Base-by-base conservation (phyloP, 1,284 basidiomycete genomes). In the Leccinum solheimii region DNA sequence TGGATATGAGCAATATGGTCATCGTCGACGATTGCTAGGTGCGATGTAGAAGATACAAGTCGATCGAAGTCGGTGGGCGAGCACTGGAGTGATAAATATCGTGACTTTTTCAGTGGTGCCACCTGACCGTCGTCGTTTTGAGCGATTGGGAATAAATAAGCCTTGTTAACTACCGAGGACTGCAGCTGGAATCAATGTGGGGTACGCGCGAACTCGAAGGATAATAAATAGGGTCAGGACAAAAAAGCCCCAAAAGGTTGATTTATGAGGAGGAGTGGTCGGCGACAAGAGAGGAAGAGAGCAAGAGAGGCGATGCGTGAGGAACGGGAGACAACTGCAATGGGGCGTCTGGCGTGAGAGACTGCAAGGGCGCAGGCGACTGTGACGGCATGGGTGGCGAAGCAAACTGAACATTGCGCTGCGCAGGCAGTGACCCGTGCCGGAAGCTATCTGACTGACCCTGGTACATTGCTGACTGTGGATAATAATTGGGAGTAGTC, bases 21-120 rank as follows among this genome's bases (percentile, higher is more conserved):
- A 70, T 73, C 63, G 65, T 70, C 71, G 66, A 70, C 66, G 68
- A 48, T 52, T 49, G 67, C 61, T 26, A 60, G 57, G 63, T 63
- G 64, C 65, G 65, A 69, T 67, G 68, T 72, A 69, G 64, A 61
- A 58, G 74, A 72, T 73, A 73, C 75, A 76, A 52, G 64, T 69
- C 66, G 62, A 63, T 66, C 62, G 49, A 55, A 48, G 38, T 63
- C 34, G 60, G 59, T 57, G 59, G 57, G 45, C 27, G 57, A 57
- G 57, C 51, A 57, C 57, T 64, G 65, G 64, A 40, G 53, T 64
- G 63, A 76, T 76, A 75, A 76, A 75, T 73, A 75, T 61, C 8
- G 54, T 54, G 56, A 63, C 51, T 56, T 67, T 67, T 63, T 60
- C 54, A 40, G 58, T 57, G 32, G 36, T 58, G 62, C 65, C 70